These are phyloP conservation scores for Hypholoma fasciculare DNA, from an alignment of 768 basidiomycete species.

Conservation along the genomic window DNA sequence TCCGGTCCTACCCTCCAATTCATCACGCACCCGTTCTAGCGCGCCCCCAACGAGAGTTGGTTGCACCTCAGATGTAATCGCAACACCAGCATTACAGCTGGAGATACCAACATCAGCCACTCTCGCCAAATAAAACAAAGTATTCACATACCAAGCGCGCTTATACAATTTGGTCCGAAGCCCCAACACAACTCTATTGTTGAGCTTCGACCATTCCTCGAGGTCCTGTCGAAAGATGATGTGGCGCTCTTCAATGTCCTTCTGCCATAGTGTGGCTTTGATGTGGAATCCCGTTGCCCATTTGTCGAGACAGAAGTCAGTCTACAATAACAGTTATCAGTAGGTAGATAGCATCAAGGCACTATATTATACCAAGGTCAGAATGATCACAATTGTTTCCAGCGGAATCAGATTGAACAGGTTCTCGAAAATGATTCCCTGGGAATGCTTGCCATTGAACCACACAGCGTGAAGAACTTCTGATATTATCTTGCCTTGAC, in stretches of 20 bases:
- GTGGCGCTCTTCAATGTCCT: constrained; percentile 3
- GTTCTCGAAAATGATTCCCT: background rate
- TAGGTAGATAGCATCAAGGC: background rate
- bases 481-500: constrained; percentile 3
- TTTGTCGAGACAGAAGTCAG: constrained; percentile 11
- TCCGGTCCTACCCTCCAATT: constrained; percentile 11
- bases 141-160: background rate
- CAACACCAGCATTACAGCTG: background rate
- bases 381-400: constrained; percentile 10
- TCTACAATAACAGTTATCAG: constrained; percentile 2
- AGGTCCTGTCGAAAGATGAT: constrained; percentile 8
- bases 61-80: too few species aligned
- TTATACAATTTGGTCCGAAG: background rate
- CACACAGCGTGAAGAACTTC: constrained; percentile 1
- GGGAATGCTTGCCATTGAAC: constrained; percentile 9
- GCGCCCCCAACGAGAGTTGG: constrained; percentile 5
- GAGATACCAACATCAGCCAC: background rate
- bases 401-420: constrained; percentile 15
- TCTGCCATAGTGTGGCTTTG: constrained; percentile 7
- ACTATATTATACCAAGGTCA: constrained; percentile 1
- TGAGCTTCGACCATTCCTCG: constrained; percentile 2
- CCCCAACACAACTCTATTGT: background rate
- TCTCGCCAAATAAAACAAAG: background rate
- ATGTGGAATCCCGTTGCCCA: constrained; percentile 8
- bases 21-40: constrained; percentile 5